phyloP scores from a whole-genome alignment of 2,329 filamentous ascomycete genomes.

The Trichoderma simmonsii region DNA sequence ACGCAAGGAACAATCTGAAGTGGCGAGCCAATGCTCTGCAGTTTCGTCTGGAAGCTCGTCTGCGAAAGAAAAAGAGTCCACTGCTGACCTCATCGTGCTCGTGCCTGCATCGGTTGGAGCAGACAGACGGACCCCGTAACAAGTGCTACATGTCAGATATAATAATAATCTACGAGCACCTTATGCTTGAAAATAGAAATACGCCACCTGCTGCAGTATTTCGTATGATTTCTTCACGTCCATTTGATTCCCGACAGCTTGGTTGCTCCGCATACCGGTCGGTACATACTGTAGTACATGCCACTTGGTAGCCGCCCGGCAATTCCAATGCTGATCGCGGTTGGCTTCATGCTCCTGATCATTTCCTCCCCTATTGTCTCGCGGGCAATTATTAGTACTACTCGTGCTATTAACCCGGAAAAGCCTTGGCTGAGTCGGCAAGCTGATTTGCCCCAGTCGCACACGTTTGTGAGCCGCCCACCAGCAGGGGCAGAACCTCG shows the following conservation, averaged over 20 bases:
- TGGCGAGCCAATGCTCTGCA: background rate
- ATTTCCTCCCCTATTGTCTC: constrained; percentile 6
- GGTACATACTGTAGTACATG: background rate
- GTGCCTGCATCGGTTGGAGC: background rate
- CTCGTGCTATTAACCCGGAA: background rate
- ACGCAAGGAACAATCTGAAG: constrained; percentile 17
- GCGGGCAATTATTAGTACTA: background rate
- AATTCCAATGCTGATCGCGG: background rate
- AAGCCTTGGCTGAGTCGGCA: background rate
- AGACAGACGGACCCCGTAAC: background rate
- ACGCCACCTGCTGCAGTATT: background rate
- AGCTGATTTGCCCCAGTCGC: background rate
- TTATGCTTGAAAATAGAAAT: background rate
- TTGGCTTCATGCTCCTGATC: constrained; percentile 5
- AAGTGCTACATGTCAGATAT: background rate
- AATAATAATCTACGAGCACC: background rate
- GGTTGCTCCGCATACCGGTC: background rate
- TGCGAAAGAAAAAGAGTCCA: background rate
- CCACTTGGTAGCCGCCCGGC: background rate
- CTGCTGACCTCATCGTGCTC: constrained; percentile 16
- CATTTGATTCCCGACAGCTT: background rate
- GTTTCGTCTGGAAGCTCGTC: constrained; percentile 10
- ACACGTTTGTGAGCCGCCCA: constrained; percentile 5
- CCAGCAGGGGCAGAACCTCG: constrained; percentile 6
- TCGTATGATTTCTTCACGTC: background rate